Evolutionary conservation across 2,329 filamentous ascomycete genomes (phyloP).

Genomic region (Penicillium griseofulvum): DNA sequence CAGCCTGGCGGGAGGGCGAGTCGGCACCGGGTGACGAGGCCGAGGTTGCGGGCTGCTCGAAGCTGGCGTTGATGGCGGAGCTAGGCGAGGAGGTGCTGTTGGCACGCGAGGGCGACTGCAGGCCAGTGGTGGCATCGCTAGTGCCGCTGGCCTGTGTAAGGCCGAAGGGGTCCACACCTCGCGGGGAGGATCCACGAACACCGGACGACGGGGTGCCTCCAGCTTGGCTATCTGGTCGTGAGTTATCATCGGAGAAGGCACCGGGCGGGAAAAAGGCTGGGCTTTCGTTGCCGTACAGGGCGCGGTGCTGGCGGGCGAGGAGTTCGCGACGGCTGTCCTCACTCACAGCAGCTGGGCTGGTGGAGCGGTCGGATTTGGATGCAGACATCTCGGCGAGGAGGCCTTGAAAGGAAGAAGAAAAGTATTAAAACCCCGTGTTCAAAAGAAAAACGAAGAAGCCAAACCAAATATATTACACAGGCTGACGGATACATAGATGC

Average conservation of each 20-base stretch:
- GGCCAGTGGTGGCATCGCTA: conserved; percentile 38
- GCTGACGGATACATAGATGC: conserved; percentile 43
- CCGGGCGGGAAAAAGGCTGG: conserved; percentile 65
- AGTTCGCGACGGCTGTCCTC: conserved; percentile 95
- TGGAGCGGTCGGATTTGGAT: conserved; percentile 80
- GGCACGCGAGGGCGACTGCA: conserved; percentile 63
- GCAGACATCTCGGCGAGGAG: conserved; percentile 66
- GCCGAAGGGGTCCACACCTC: conserved; percentile 71
- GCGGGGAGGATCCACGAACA: conserved; percentile 70
- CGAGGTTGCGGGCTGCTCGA: conserved; percentile 71
- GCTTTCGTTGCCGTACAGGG: conserved; percentile 77
- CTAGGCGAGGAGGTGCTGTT: conserved; percentile 81
- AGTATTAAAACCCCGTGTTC: conserved; percentile 43
- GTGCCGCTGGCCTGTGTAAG: conserved; percentile 52
- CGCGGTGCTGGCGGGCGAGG: conserved; percentile 92
- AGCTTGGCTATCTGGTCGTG: conserved; percentile 65
- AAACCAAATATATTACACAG: conserved; percentile 45
- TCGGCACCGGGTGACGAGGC: conserved; percentile 74
- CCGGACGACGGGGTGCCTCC: conserved; percentile 61
- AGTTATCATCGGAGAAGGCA: conserved; percentile 66
- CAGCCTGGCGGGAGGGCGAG: conserved; percentile 68
- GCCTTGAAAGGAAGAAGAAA: conserved; percentile 49
- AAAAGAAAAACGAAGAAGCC: conserved; percentile 26
- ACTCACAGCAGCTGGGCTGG: conserved; percentile 82
- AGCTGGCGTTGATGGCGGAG: conserved; percentile 45